These are phyloP conservation scores for Moringa oleifera DNA, from an alignment of 345 rosid genomes.

Conservation along the genomic window DNA sequence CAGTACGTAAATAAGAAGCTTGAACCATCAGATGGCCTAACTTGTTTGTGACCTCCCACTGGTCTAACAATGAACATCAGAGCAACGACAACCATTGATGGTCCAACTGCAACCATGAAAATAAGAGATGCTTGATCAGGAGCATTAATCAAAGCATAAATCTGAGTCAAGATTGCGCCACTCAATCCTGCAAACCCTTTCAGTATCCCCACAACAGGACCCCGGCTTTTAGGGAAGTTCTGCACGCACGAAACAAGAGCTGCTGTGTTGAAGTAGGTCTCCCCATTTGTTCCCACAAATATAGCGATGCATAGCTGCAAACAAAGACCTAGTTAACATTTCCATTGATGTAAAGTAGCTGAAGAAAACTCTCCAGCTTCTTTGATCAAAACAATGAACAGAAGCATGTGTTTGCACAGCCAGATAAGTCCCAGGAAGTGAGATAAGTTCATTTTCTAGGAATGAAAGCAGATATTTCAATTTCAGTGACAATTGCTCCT, in stretches of 20 bases:
- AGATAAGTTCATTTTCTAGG: too few relatives aligned
- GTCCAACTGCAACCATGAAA: constrained; percentile 46
- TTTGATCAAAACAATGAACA: too few relatives aligned
- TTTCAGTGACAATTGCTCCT: not conserved
- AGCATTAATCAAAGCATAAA: constrained; percentile 48
- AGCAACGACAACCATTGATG: too few relatives aligned
- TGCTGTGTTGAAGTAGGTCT: constrained; percentile 74
- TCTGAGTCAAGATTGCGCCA: constrained; percentile 57
- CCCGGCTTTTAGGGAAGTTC: constrained; percentile 53
- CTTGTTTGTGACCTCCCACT: too few relatives aligned
- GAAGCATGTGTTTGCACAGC: too few relatives aligned
- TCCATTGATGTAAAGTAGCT: too few relatives aligned
- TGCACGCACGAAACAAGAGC: constrained; percentile 59
- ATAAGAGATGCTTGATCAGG: constrained; percentile 42
- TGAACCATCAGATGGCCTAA: too few relatives aligned
- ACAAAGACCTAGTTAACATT: not conserved
- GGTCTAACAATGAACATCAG: too few relatives aligned
- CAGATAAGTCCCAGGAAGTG: too few relatives aligned
- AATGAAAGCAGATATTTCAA: too few relatives aligned
- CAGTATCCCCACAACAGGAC: constrained; percentile 54
- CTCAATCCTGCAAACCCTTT: constrained; percentile 63
- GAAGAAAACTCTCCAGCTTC: too few relatives aligned
- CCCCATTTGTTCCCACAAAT: constrained; percentile 60
- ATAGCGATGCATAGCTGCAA: constrained; percentile 57
- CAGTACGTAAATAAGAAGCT: too few relatives aligned